Percentiles rank a stretch among this genome's conserved stretches.
Evolutionary conservation across 1,139 yeast species (phyloP).

Genomic region (Saccharomyces hybrid): DNA sequence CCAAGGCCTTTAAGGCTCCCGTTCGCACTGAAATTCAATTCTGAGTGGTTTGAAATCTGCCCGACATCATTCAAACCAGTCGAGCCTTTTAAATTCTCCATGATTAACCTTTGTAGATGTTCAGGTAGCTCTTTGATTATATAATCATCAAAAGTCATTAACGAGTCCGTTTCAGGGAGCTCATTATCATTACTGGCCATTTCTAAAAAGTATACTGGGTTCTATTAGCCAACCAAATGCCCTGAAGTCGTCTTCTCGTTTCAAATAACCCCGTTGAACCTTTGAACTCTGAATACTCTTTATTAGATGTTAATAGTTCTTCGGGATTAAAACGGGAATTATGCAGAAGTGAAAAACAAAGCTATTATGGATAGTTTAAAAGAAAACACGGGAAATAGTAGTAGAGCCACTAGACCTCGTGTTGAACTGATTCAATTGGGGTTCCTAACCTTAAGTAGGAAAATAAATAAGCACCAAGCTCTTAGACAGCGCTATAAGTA

Average conservation of each 20-base stretch:
- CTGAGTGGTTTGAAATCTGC: neutral
- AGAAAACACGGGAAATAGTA: neutral
- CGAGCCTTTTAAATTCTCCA: slow-evolving; percentile 9
- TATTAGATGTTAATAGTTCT: neutral
- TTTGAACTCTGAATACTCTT: neutral
- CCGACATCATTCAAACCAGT: slow-evolving; percentile 1
- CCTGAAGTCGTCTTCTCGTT: neutral
- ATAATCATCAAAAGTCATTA: slow-evolving; percentile 27
- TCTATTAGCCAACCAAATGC: neutral
- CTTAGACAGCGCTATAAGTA: neutral
- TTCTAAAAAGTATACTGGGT: neutral
- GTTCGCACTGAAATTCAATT: neutral
- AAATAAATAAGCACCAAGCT: neutral
- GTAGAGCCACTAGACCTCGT: neutral
- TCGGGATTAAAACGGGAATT: neutral
- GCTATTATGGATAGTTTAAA: neutral
- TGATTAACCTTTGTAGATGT: slow-evolving; percentile 31
- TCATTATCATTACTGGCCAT: neutral
- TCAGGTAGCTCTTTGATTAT: slow-evolving; percentile 30
- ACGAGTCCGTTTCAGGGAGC: neutral
- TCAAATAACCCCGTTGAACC: neutral
- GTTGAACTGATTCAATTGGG: neutral
- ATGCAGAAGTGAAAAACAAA: neutral
- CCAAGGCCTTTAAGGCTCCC: neutral
- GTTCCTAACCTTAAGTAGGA: neutral